phyloP scores from a whole-genome alignment of 1,139 yeast genomes.

The Yamadazyma membranifaciens region DNA sequence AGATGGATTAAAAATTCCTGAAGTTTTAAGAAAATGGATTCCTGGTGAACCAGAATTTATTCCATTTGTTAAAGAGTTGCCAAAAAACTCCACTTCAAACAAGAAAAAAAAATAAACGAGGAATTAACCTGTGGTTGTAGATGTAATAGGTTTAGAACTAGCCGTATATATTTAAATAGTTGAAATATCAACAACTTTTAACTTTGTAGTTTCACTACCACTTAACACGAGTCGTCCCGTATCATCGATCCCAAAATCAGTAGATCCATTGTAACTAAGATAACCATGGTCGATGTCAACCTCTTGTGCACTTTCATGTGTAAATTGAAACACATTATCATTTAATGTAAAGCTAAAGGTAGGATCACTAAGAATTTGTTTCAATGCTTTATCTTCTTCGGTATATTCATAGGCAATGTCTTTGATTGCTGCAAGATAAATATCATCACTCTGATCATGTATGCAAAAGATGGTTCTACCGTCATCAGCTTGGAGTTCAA shows the following conservation, averaged over 20 bases:
- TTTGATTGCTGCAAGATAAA: too few relatives aligned
- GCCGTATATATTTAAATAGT: not conserved
- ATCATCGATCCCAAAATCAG: not conserved
- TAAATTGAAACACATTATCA: too few relatives aligned
- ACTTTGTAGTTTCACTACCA: not conserved
- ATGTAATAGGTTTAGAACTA: not conserved
- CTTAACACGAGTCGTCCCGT: not conserved
- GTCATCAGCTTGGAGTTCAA: too few relatives aligned
- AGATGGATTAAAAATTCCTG: constrained; percentile 91
- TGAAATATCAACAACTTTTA: not conserved
- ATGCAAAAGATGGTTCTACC: too few relatives aligned
- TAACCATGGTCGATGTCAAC: not conserved
- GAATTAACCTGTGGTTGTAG: not conserved
- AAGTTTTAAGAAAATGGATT: constrained; percentile 89
- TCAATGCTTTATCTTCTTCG: too few relatives aligned
- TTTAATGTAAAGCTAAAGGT: too few relatives aligned
- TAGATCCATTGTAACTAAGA: not conserved
- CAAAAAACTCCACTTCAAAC: constrained; percentile 87
- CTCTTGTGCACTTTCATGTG: too few relatives aligned
- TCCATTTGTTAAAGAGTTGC: constrained; percentile 86
- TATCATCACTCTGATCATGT: too few relatives aligned
- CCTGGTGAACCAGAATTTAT: constrained; percentile 98
- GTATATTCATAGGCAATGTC: too few relatives aligned
- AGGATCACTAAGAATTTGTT: too few relatives aligned
- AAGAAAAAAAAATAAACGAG: constrained; percentile 49